phyloP scores from a whole-genome alignment of 2,329 filamentous ascomycete genomes.

The Pseudocercospora musae region DNA sequence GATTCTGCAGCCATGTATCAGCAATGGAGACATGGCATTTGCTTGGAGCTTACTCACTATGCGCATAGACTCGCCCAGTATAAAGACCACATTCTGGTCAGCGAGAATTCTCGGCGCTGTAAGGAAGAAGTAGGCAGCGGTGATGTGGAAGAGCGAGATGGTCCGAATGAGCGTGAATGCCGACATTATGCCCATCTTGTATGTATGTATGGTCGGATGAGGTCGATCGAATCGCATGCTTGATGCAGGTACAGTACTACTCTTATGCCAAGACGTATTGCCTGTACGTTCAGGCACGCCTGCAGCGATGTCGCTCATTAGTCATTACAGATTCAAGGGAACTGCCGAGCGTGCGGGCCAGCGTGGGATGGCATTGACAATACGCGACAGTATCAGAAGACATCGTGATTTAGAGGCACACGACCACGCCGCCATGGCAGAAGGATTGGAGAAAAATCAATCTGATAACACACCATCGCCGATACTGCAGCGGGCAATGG shows the following conservation, averaged over 20 bases:
- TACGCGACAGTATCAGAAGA: not conserved
- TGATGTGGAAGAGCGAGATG: constrained; percentile 79
- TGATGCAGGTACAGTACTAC: not conserved
- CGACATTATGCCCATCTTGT: constrained; percentile 73
- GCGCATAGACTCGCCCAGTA: constrained; percentile 79
- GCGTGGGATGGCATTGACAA: not conserved
- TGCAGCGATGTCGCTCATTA: not conserved
- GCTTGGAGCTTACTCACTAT: constrained; percentile 55
- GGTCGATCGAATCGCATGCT: not conserved
- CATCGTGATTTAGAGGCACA: not conserved
- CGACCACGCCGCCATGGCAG: not conserved
- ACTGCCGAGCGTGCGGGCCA: not conserved
- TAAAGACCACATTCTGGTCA: constrained; percentile 74
- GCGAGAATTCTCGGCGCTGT: constrained; percentile 68
- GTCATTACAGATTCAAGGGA: no score
- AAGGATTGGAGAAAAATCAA: constrained; percentile 1
- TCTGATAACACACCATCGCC: not conserved
- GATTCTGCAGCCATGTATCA: constrained; percentile 48
- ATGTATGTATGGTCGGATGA: not conserved
- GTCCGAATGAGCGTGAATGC: constrained; percentile 76
- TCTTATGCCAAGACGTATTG: not conserved
- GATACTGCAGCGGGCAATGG: constrained; percentile 12
- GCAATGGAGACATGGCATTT: not conserved
- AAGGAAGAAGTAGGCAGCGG: constrained; percentile 79
- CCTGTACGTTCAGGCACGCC: not conserved